Evolutionary conservation across 768 basidiomycete species (phyloP), one percentile per base, ranked within the genome.

Genomic region (Pulveroboletus frians): DNA sequence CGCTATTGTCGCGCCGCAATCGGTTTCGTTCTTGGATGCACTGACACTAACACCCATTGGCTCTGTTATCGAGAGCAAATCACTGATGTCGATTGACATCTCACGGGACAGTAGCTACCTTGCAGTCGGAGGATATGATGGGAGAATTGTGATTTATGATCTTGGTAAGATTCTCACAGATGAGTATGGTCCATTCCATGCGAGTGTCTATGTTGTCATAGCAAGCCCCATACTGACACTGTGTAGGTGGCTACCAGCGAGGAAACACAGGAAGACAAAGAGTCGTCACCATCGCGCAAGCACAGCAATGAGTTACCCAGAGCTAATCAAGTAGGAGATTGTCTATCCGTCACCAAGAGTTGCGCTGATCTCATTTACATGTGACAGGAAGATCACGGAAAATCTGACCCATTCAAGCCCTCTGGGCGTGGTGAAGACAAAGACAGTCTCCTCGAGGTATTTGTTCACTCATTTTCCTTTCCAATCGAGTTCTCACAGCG

Each of bases 1-100:
- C 1, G 39, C 23, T 26, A 3, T 5, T 9, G 9, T n/a, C 5
- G 15, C 2, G n/a, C 0, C 0, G 0, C 15, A 3, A 4, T 39
- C 39, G 3, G 6, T 39, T 15, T n/a, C 15, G 2, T 39, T 39
- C 15, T 15, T 39, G 15, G 39, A 39, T 5, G 2, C 9, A 5
- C 26, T 23, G 1, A 39, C 23, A n/a, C 15, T 39, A 4, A n/a
- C 23, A 14, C 23, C 4, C 1, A 10, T 39, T 26, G 39, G 23
- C 9, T n/a, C 39, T 23, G 23, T 14, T 15, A 39, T 39, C 2
- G 15, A 26, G 39, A 15, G 10, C 20, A 11, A 5, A 1, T 1
- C 3, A 3, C 20, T n/a, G n/a, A n/a, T n/a, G n/a, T n/a, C 20
- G 6, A n/a, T 39, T 26, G 9, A 15, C 5, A 2, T 39, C 9